Evolutionary conservation across 768 basidiomycete genomes (phyloP).

Genomic region (Gloeostereum incarnatum): DNA sequence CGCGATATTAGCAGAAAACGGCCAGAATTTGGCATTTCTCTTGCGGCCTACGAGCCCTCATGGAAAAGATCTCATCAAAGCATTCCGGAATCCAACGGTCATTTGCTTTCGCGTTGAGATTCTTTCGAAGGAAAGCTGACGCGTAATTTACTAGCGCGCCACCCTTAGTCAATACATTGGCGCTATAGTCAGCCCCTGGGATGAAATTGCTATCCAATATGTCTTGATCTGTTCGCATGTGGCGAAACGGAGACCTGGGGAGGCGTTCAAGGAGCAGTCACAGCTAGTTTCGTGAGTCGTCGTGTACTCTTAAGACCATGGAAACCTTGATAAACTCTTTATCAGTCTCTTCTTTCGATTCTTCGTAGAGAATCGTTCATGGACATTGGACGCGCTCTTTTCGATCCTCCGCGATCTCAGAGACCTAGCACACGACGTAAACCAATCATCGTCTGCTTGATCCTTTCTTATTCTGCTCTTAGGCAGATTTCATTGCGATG

Average conservation of each 20-base stretch:
- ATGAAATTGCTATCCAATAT: slow-evolving; percentile 80
- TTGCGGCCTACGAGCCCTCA: slow-evolving; percentile 70
- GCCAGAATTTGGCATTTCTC: slow-evolving; percentile 63
- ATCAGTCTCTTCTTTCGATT: slow-evolving; percentile 66
- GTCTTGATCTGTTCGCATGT: slow-evolving; percentile 66
- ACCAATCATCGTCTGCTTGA: slow-evolving; percentile 7
- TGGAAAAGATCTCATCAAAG: slow-evolving; percentile 26
- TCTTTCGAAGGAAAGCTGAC: not conserved
- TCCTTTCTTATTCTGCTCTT: not conserved
- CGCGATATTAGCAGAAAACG: slow-evolving; percentile 53
- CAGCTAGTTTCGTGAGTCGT: slow-evolving; percentile 63
- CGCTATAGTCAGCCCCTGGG: slow-evolving; percentile 68
- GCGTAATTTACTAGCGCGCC: slow-evolving; percentile 9
- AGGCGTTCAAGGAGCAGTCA: slow-evolving; percentile 78
- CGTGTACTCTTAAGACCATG: not conserved
- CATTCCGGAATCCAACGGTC: slow-evolving; percentile 25
- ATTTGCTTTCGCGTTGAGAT: slow-evolving; percentile 12
- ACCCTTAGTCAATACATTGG: slow-evolving; percentile 44
- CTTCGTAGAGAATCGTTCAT: slow-evolving; percentile 74
- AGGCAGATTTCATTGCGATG: slow-evolving; percentile 59
- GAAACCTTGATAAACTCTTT: not conserved
- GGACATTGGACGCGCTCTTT: slow-evolving; percentile 81
- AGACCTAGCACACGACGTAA: slow-evolving; percentile 79
- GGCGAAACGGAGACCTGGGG: slow-evolving; percentile 53
- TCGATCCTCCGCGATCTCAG: slow-evolving; percentile 74